Evolutionary conservation across 106 monocot species (phyloP).

Genomic region (Alisma plantagoaquatica): DNA sequence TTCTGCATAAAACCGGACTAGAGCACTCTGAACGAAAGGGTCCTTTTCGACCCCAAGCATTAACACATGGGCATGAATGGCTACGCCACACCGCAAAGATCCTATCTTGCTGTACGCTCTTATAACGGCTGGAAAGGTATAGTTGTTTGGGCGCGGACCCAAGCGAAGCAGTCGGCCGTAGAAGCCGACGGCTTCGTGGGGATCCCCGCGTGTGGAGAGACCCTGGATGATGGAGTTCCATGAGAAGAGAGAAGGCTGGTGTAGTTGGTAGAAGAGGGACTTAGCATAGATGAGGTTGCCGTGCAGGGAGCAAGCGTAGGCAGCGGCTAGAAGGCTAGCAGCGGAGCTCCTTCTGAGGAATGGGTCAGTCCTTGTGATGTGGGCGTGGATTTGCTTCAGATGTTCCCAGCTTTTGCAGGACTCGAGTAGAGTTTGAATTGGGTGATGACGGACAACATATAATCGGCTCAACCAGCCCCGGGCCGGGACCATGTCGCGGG

Average conservation of each 20-base stretch:
- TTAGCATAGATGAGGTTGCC: conserved; percentile 1
- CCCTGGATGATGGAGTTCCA: conserved; percentile 21
- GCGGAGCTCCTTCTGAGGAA: not conserved
- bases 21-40: conserved; percentile 22
- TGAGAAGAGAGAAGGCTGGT: conserved; percentile 4
- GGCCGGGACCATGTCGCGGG: not conserved
- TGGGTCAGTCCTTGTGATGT: conserved; percentile 5
- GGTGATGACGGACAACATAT: not conserved
- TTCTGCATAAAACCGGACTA: conserved; percentile 26
- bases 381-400: conserved; percentile 14
- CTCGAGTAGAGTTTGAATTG: conserved; percentile 1
- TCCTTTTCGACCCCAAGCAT: conserved; percentile 22
- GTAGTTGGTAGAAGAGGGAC: conserved; percentile 5
- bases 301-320: conserved; percentile 11
- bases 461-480: not conserved
- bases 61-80: conserved; percentile 25
- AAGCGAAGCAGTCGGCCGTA: conserved; percentile 5
- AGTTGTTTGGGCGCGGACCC: conserved; percentile 23
- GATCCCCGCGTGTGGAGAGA: not conserved
- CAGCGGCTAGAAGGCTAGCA: conserved; percentile 6
- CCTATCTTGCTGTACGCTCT: conserved; percentile 14
- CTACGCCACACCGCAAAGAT: not conserved
- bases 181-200: conserved; percentile 1
- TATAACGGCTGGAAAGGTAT: conserved; percentile 31
- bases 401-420: conserved; percentile 11